A percentile compares a stretch with the other conserved stretches of the same genome.
phyloP scores from a whole-genome alignment of 1,284 basidiomycete species.

The Rugosomyces carneus region DNA sequence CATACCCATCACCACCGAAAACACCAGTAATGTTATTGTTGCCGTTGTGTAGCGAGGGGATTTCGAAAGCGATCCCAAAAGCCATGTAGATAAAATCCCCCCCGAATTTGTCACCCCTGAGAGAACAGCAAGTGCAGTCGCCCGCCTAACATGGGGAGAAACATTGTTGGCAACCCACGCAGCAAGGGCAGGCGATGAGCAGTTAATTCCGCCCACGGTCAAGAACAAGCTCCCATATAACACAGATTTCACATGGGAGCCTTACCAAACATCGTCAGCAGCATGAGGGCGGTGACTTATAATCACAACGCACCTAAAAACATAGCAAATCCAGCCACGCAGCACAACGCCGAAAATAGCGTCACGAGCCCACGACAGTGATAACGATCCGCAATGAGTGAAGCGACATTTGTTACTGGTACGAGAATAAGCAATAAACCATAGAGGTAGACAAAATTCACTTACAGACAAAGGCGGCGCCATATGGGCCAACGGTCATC shows the following conservation, averaged over 20 bases:
- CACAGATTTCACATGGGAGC: conserved; percentile 6
- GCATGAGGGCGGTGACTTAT: conserved; percentile 5
- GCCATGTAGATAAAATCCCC: conserved; percentile 13
- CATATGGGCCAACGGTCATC: conserved; percentile 30
- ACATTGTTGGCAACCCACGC: conserved; percentile 14
- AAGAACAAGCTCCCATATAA: conserved; percentile 12
- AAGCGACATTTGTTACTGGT: conserved; percentile 33
- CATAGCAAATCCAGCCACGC: conserved; percentile 40
- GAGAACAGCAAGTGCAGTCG: conserved; percentile 9
- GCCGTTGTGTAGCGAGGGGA: conserved; percentile 9
- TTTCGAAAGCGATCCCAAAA: conserved; percentile 10
- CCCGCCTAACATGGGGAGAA: conserved; percentile 11
- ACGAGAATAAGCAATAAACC: not conserved
- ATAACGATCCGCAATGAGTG: conserved; percentile 21
- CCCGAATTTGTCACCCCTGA: conserved; percentile 11
- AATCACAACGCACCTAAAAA: conserved; percentile 34
- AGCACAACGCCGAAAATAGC: conserved; percentile 26
- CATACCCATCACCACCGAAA: conserved; percentile 9
- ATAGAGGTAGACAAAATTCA: not conserved
- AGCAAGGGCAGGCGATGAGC: conserved; percentile 11
- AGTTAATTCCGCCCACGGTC: conserved; percentile 12
- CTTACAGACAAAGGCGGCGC: conserved; percentile 23
- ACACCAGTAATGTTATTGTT: conserved; percentile 11
- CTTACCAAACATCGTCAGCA: not conserved
- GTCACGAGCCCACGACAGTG: conserved; percentile 8